Percentiles rank a stretch among this genome's conserved stretches.
These are phyloP conservation scores for Luvunga scandens DNA, from an alignment of 345 rosid genomes.

Conservation along the genomic window DNA sequence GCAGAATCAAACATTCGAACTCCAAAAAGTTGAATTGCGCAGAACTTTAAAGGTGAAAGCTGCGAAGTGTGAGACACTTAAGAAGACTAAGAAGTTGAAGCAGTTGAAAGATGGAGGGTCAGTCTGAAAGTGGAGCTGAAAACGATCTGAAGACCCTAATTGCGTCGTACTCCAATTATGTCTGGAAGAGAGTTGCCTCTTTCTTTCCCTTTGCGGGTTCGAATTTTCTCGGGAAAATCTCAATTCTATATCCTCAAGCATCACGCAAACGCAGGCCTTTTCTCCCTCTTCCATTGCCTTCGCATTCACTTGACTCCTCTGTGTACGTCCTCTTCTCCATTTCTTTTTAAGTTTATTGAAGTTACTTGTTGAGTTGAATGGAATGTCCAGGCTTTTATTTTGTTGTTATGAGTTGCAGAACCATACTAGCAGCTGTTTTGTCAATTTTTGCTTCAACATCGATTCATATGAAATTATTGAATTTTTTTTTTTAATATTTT, in stretches of 20 bases:
- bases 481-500: not conserved
- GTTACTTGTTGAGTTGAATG: not conserved
- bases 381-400: not conserved
- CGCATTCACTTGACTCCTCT: slow-evolving; percentile 41
- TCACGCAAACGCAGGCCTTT: slow-evolving; percentile 34
- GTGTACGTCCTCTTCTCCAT: slow-evolving; percentile 32
- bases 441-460: not conserved
- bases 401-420: not conserved
- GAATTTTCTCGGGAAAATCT: slow-evolving; percentile 47
- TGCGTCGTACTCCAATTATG: slow-evolving; percentile 49
- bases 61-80: not conserved
- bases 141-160: slow-evolving; percentile 30
- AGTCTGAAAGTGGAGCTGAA: slow-evolving; percentile 17
- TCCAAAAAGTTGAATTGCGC: not conserved
- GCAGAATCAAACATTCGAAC: not conserved
- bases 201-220: slow-evolving; percentile 35
- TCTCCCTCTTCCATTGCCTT: slow-evolving; percentile 71
- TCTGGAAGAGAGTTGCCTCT: slow-evolving; percentile 50
- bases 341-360: not conserved
- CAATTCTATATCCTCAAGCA: slow-evolving; percentile 45
- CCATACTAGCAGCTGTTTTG: not conserved
- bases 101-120: slow-evolving; percentile 32
- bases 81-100: not conserved
- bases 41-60: not conserved
- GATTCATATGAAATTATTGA: not conserved